Conservation (phyloP, 768 basidiomycete species). For the Lactarius sp. region DNA sequence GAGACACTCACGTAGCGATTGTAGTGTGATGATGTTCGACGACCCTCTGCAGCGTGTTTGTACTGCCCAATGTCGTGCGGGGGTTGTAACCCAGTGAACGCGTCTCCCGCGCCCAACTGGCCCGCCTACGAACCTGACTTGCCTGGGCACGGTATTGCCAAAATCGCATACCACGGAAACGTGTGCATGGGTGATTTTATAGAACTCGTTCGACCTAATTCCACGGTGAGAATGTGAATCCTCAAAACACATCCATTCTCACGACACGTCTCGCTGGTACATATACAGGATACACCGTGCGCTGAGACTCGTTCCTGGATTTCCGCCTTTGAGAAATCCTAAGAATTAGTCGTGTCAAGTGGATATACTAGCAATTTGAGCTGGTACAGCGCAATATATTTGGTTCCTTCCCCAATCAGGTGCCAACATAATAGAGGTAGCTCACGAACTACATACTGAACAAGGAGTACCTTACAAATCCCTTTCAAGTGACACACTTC, state of each 20-base stretch:
- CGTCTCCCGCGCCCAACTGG: no score
- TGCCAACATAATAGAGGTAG: no score
- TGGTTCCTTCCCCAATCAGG: no score
- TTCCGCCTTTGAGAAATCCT: neutral
- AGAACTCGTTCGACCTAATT: neutral
- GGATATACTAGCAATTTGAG: no score
- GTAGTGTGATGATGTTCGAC: neutral
- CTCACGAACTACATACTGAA: no score
- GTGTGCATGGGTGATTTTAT: slow-evolving; percentile 3
- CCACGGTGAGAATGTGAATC: neutral
- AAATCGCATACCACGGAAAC: neutral
- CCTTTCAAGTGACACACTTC: no score
- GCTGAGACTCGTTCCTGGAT: neutral
- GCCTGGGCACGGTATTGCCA: neutral
- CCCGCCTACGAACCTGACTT: neutral
- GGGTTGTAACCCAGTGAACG: neutral
- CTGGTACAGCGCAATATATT: no score
- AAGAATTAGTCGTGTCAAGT: no score
- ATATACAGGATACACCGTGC: slow-evolving; percentile 1
- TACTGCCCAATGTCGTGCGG: neutral
- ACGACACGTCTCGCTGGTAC: neutral
- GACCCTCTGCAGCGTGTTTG: no score
- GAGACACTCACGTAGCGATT: neutral
- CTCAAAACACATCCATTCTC: neutral
- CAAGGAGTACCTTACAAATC: no score